Evolutionary conservation across 306 rosid species (phyloP).

Genomic region (Malus domestica): DNA sequence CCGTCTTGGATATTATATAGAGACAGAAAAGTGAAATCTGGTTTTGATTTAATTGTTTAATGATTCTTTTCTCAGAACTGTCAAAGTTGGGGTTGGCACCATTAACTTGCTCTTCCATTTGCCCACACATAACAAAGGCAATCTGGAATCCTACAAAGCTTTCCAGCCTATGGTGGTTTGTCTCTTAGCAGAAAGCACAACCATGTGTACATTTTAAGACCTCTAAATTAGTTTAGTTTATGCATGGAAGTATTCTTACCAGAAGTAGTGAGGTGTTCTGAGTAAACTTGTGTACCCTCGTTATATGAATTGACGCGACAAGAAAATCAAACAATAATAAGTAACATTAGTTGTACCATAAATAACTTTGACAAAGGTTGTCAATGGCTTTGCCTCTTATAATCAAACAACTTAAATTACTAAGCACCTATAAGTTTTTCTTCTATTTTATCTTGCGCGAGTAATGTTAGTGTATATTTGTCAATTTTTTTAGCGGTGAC

Average conservation of each 20-base stretch:
- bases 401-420: too few relatives aligned
- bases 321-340: too few relatives aligned
- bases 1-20: not conserved
- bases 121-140: not conserved
- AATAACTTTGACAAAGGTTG: too few relatives aligned
- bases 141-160: constrained; percentile 8
- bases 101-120: constrained; percentile 1
- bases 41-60: not conserved
- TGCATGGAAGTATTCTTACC: not conserved
- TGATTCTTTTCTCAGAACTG: not conserved
- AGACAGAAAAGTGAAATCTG: constrained; percentile 1
- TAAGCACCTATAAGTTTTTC: not conserved
- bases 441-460: too few relatives aligned
- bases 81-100: constrained; percentile 11
- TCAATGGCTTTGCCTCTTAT: too few relatives aligned
- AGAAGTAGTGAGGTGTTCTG: not conserved
- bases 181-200: not conserved
- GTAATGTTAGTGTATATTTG: too few relatives aligned
- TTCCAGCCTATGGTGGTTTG: constrained; percentile 20
- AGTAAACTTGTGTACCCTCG: not conserved
- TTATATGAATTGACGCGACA: not conserved
- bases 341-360: too few relatives aligned
- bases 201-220: not conserved
- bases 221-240: not conserved
- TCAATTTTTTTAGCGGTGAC: too few relatives aligned